Percentiles rank a stretch among this genome's conserved stretches.
Conservation (phyloP, 176 grass and related monocot genomes). For the Ananas comosus region DNA sequence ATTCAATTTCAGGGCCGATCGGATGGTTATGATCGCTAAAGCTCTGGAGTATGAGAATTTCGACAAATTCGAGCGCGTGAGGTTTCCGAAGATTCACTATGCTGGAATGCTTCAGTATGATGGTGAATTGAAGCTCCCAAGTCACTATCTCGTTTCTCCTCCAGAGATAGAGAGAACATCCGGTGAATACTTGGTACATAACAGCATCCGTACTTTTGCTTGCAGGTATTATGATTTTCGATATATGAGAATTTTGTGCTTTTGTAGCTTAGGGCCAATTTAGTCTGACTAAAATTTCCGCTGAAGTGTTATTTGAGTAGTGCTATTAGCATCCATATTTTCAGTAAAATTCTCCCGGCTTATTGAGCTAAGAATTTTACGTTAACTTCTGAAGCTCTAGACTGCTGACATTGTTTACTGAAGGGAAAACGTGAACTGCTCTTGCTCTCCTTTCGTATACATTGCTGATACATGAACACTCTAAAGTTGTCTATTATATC, state of each 20-base stretch:
- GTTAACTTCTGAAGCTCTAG: too few relatives aligned
- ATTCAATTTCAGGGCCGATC: constrained; percentile 93
- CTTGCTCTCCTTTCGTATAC: too few relatives aligned
- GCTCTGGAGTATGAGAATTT: constrained; percentile 87
- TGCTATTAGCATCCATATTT: too few relatives aligned
- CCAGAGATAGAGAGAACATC: constrained; percentile 96
- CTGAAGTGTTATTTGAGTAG: too few relatives aligned
- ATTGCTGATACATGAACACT: too few relatives aligned
- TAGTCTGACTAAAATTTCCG: too few relatives aligned
- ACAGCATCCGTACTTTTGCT: constrained; percentile 89
- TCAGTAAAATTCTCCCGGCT: too few relatives aligned
- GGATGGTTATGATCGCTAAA: constrained; percentile 93
- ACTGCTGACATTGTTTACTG: too few relatives aligned
- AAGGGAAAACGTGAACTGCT: too few relatives aligned
- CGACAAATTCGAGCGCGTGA: constrained; percentile 80
- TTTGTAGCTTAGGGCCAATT: not conserved
- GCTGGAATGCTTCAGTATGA: constrained; percentile 98
- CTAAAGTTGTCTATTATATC: not conserved
- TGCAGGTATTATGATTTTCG: constrained; percentile 60
- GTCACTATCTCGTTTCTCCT: constrained; percentile 70
- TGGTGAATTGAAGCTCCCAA: constrained; percentile 84
- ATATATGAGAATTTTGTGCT: not conserved
- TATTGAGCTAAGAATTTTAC: too few relatives aligned
- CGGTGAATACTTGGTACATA: constrained; percentile 95
- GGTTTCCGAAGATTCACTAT: constrained; percentile 79